phyloP scores from a whole-genome alignment of 306 rosid genomes.

The Aeschynomene evenia region DNA sequence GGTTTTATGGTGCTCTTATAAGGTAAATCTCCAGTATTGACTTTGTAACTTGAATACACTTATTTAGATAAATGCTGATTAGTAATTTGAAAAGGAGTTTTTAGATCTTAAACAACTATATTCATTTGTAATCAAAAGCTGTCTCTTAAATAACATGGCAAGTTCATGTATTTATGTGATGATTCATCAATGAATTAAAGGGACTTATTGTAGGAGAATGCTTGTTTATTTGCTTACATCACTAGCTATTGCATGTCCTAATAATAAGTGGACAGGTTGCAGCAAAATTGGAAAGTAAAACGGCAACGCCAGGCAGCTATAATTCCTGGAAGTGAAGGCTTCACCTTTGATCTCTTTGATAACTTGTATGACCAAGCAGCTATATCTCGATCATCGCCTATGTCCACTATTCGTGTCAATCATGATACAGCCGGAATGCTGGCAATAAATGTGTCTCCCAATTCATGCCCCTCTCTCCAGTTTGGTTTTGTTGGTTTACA shows the following conservation, averaged over 20 bases:
- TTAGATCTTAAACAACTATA: not conserved
- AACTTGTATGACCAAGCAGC: conserved; percentile 67
- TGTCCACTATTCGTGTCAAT: conserved; percentile 71
- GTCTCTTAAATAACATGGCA: conserved; percentile 10
- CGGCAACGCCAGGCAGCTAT: conserved; percentile 77
- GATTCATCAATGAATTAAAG: conserved; percentile 14
- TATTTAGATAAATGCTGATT: not conserved
- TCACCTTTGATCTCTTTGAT: conserved; percentile 91
- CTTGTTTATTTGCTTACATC: conserved; percentile 20
- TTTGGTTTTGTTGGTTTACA: conserved; percentile 64
- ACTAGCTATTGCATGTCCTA: conserved; percentile 33
- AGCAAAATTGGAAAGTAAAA: conserved; percentile 99
- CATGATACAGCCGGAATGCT: conserved; percentile 93
- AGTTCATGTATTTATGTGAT: not conserved
- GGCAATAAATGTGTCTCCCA: conserved; percentile 68
- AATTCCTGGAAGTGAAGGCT: conserved; percentile 89
- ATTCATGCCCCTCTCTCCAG: conserved; percentile 63
- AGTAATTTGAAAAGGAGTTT: conserved; percentile 12
- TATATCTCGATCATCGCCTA: conserved; percentile 52
- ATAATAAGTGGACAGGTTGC: conserved; percentile 68
- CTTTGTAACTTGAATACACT: not conserved
- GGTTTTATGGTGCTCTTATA: conserved; percentile 92
- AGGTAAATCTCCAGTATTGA: conserved; percentile 48
- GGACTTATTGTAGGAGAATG: conserved; percentile 13
- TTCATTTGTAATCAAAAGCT: conserved; percentile 1